Conservation (phyloP, 805 yeast species). For the Candida oleophila region DNA sequence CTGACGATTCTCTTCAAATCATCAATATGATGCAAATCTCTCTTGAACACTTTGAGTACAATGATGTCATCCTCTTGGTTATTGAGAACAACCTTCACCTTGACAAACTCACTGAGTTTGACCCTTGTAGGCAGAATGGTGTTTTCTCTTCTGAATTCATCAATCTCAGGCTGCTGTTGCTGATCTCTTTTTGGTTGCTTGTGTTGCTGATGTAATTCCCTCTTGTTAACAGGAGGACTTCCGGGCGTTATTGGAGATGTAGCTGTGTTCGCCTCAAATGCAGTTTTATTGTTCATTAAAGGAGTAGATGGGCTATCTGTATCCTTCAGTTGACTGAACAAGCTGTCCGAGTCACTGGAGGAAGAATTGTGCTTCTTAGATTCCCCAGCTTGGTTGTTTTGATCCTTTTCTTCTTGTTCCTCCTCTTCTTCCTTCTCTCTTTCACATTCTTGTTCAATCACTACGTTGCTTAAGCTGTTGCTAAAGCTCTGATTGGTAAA, state of each 20-base stretch:
- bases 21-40: conserved; percentile 21
- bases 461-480: background rate
- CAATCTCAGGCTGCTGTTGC: background rate
- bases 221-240: background rate
- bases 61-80: conserved; percentile 30
- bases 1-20: conserved; percentile 27
- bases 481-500: background rate
- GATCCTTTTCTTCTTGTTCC: background rate
- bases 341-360: conserved; percentile 10
- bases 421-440: conserved; percentile 1
- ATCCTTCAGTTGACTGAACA: conserved; percentile 10
- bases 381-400: background rate
- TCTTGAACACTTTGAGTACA: conserved; percentile 22
- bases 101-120: conserved; percentile 14
- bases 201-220: background rate
- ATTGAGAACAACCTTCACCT: conserved; percentile 24
- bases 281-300: conserved; percentile 10
- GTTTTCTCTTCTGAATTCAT: background rate
- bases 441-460: conserved; percentile 3
- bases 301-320: conserved; percentile 13
- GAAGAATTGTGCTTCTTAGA: background rate
- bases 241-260: conserved; percentile 1
- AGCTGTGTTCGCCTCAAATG: background rate
- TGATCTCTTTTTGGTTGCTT: too few relatives aligned
- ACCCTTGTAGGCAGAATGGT: conserved; percentile 1